Evolutionary conservation across 139 green algal species (phyloP), one percentile per base, ranked within the genome.

Genomic region (Nannochloris sp.): DNA sequence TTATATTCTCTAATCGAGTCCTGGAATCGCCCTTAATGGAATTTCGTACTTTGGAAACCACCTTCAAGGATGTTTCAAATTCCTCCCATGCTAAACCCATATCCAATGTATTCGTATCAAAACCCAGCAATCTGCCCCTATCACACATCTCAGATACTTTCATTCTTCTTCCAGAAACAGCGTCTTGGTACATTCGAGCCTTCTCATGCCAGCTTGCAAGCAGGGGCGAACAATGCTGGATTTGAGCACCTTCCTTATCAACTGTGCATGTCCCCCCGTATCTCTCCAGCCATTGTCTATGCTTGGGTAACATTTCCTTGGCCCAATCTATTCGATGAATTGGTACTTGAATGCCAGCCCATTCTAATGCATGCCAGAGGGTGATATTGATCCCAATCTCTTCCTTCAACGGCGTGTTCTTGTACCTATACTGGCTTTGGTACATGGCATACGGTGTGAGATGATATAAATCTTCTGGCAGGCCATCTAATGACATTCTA

Each of bases 31-130:
- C 58, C 23, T 57, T 64, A 14, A 57, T 16, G 23, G 17, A n/a
- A 64, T 64, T 64, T 64, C 58, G 20, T 1, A 64, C 58, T 25
- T 49, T 49, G 12, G 40, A 56, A 29, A 49, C 58, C 23, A 75
- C 65, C 2, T 75, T 60, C 25, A 75, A 55, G 53, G 50, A 58
- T n/a, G 55, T 55, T 56, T 75, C 69, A 59, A 75, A 67, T 67
- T 60, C 46, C 59, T 75, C 69, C 69, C 67, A 73, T 10, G 67
- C 67, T 2, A 58, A 25, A 20, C 44, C 49, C 62, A 46, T 36
- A 23, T 44, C 26, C 14, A 26, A 31, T n/a, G 58, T 57, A 64
- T 64, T 58, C 16, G 16, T 48, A 30, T 10, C 31, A 25, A 53
- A 23, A 53, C 46, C 56, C 10, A 44, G 12, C 31, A 44, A 23